Base-by-base conservation (phyloP, 108 stramenopile genomes). In the Fistulifera solaris region DNA sequence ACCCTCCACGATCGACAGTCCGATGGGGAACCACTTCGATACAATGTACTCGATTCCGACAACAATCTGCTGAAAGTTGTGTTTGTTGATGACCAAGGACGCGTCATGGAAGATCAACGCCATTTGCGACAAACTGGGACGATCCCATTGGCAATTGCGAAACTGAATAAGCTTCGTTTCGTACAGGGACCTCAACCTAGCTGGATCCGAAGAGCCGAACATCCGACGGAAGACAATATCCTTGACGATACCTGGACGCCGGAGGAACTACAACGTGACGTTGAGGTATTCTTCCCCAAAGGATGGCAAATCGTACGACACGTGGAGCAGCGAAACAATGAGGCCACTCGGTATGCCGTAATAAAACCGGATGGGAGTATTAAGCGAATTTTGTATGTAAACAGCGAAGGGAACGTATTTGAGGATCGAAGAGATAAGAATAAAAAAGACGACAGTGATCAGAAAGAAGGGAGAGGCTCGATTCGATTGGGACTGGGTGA, bases 401-500 rank as follows among this genome's bases (percentile, higher is more conserved):
- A 77, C 31, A 59, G 62, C 17, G 48, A 65, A 67, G 89, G 52
- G 48, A 55, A 54, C 35, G 75, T 77, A 17, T 62, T 64, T 54
- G 66, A 74, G 45, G 56, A 54, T 50, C 24, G 54, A 2, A 16
- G 27, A n/a, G 38, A 45, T 31, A 45, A 56, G 25, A 24, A 64
- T 14, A 49, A 54, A 25, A 61, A 40, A n/a, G 59, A 66, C 44
- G 45, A 51, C 6, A 67, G 70, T 40, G 61, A 61, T 11, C 67
- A 63, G 22, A 58, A 66, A 17, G 15, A 19, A 15, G 47, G 38
- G 1, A 49, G 24, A 13, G 59, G 76, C 56, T 61, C 58, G n/a
- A 80, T 81, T 58, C 70, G 71, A 45, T 51, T 81, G 46, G 79
- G 79, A 1, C 50, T 81, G 15, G 95, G 95, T 0, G 97, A 98